Evolutionary conservation across 345 rosid species (phyloP), one percentile per base, ranked within the genome.

Genomic region (Stellera chamaejasme): DNA sequence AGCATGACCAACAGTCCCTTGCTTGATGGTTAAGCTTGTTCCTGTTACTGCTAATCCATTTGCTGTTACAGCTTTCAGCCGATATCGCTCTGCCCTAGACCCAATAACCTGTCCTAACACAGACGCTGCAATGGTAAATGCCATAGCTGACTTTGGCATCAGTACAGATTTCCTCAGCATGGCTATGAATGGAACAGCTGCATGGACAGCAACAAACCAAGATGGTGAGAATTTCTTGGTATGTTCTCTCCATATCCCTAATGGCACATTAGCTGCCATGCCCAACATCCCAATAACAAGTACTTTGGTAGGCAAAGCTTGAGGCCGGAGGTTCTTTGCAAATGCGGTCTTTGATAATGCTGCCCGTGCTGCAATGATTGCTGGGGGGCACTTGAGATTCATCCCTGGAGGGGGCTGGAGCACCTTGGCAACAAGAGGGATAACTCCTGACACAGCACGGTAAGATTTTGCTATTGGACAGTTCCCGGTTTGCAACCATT

Each of bases 111-210:
- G 99, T 60, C 97, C 98, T 54, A 88, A 66, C 19, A 88, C 55
- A 0, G 97, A 88, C 3, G 97, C 97, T 13, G 84, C 99, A 27
- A 92, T 86, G 3, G 99, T 92, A 51, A 89, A 82, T 2, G 89
- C 94, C 97, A 93, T 93, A 0, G 97, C 99, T 28, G 88, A 61
- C 66, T 93, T 86, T 1, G 99, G 99, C 97, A 93, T 89, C 83
- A 88, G 60, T 15, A 93, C 71, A 0, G 96, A 76, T 74, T 89
- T 93, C 75, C 99, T 83, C 7, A 93, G 83, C 80, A 93, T 86
- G 27, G 60, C 96, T 59, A 93, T 82, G 78, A 93, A 88, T 6
- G 99, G 99, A 68, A 88, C 97, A 25, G 97, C 97, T 7, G 96
- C 96, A 39, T 93, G 99, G 43, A 93, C 82, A 2, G 99, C 99